Base-by-base conservation (phyloP, 2,329 filamentous ascomycete species). In the Sporothrix protearum region DNA sequence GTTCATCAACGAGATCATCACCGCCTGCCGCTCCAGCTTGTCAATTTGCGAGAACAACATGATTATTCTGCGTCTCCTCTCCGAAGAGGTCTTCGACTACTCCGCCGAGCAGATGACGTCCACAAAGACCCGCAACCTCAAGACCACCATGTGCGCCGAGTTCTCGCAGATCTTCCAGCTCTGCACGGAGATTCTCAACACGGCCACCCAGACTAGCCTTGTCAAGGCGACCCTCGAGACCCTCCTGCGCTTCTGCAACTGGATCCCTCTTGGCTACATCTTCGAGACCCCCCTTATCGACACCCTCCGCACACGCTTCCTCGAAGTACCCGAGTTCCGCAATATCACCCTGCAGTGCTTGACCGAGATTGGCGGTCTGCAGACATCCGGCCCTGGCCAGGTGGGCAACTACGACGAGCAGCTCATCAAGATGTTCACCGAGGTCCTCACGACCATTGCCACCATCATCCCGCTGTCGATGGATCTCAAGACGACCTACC, bases 1-100 rank as follows among this genome's bases (percentile, higher is more conserved):
- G 25, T 99, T 99, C 82, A 98, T 99, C 87, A 98, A 98, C 85
- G 96, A 99, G 85, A 99, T 99, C 82, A 94, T 99, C 77, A 92
- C 93, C 28, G 95, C 96, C 71, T 98, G 94, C 83, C 94, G 97
- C 80, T 95, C 93, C 76, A 97, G 92, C 82, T 85, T 99, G 70
- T 96, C 95, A 49, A 96, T 99, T 77, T 99, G 96, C 87, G 96
- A 99, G 84, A 99, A 99, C 85, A 99, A 99, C 86, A 99, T 99
- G 96, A 94, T 93, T 75, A 98, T 99, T 77, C 88, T 99, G 76
- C 91, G 96, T 73, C 85, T 99, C 77, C 87, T 99, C 61, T 99
- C 96, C 7, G 96, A 99, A 81, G 96, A 99, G 81, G 95, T 99
- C 49, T 99, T 99, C 79, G 96, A 99, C 84, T 99, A 96, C 82